Conservation (phyloP, 345 rosid species). For the Camelina neglecta region DNA sequence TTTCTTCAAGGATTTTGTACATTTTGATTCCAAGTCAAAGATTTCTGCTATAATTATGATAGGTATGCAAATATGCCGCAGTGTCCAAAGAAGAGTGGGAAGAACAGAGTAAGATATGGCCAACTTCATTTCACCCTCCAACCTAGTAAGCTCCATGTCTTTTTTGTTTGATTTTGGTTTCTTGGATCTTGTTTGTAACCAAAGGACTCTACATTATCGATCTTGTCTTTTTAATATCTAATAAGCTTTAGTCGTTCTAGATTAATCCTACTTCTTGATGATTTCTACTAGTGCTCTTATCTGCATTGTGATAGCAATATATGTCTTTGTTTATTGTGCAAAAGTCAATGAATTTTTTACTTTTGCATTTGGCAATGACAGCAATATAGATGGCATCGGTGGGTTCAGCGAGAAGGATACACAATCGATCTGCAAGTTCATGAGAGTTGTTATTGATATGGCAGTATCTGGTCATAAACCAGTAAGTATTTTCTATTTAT, state of each 20-base stretch:
- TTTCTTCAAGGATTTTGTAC: constrained; percentile 4
- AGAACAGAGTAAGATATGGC: constrained; percentile 94
- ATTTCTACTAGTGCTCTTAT: not conserved
- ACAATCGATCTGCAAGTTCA: constrained; percentile 55
- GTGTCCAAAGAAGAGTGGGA: constrained; percentile 83
- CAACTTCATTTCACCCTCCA: constrained; percentile 91
- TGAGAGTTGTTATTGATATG: constrained; percentile 64
- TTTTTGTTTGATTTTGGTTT: constrained; percentile 32
- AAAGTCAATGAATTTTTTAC: not conserved
- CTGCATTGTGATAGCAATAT: constrained; percentile 9
- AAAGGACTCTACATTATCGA: not conserved
- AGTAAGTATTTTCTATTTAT: constrained; percentile 46
- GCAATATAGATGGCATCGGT: constrained; percentile 81
- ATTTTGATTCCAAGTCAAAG: not conserved
- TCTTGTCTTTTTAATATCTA: not conserved
- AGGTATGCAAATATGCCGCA: constrained; percentile 83
- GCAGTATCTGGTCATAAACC: constrained; percentile 60
- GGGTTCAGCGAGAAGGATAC: constrained; percentile 76
- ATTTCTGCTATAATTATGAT: constrained; percentile 19
- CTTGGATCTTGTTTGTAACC: not conserved
- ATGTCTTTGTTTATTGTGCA: constrained; percentile 15
- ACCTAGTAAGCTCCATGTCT: constrained; percentile 63
- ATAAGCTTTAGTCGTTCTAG: not conserved
- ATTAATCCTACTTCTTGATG: not conserved
- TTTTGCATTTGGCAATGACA: constrained; percentile 33